Conservation (phyloP, 2,329 filamentous ascomycete species). For the Talaromyces piceae region DNA sequence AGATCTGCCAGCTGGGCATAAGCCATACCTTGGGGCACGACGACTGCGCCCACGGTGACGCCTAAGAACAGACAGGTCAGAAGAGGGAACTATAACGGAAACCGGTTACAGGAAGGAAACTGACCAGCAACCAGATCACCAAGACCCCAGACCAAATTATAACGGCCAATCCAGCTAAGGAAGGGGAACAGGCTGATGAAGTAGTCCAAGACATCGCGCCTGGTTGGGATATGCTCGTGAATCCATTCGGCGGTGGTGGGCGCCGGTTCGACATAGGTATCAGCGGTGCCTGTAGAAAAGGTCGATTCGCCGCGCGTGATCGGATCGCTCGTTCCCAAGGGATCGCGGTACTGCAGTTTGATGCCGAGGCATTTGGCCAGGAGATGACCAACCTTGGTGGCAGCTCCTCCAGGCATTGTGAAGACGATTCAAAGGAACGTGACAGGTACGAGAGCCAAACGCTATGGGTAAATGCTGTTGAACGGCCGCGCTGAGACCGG, state of each 20-base stretch:
- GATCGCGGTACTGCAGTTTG: conserved; percentile 63
- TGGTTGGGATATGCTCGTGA: conserved; percentile 53
- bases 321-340: conserved; percentile 47
- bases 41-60: conserved; percentile 67
- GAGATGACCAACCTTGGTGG: conserved; percentile 58
- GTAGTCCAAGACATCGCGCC: conserved; percentile 52
- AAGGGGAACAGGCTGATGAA: conserved; percentile 75
- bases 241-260: conserved; percentile 71
- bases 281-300: conserved; percentile 63
- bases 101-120: conserved; percentile 19
- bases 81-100: not conserved
- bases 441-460: not conserved
- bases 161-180: conserved; percentile 75
- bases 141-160: conserved; percentile 81
- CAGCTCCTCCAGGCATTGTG: conserved; percentile 28
- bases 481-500: too few relatives aligned
- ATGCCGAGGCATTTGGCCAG: conserved; percentile 77
- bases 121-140: conserved; percentile 84
- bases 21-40: conserved; percentile 96
- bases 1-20: conserved; percentile 80
- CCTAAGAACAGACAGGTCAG: conserved; percentile 32
- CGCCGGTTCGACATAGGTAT: conserved; percentile 75
- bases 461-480: not conserved
- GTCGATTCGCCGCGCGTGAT: conserved; percentile 72
- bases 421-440: not conserved